Evolutionary conservation across 768 basidiomycete species (phyloP).

Genomic region (Leccinum ochraceum): DNA sequence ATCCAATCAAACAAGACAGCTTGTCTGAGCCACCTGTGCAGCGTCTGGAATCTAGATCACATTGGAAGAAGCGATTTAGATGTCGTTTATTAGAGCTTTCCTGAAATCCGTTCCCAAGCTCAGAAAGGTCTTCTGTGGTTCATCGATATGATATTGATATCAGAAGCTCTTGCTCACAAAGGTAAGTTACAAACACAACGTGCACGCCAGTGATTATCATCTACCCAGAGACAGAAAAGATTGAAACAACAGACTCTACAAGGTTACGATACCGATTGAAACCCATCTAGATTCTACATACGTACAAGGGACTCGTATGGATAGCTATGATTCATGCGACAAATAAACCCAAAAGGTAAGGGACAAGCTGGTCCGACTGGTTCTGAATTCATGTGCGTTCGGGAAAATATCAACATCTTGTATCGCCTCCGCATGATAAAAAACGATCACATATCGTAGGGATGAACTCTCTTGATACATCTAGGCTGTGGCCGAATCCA

Average conservation of each 20-base stretch:
- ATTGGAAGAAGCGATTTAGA: not conserved
- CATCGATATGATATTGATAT: not conserved
- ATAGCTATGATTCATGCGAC: not conserved
- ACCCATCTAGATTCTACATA: not conserved
- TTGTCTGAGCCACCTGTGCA: not conserved
- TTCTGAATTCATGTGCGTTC: not conserved
- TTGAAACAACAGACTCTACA: not conserved
- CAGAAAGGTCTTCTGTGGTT: not conserved
- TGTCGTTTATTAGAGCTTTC: not conserved
- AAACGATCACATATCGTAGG: conserved; percentile 2
- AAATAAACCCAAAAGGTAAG: not conserved
- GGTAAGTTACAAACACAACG: too few species aligned
- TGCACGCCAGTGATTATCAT: not conserved
- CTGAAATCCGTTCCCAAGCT: not conserved
- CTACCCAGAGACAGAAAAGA: too few species aligned
- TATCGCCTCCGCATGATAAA: not conserved
- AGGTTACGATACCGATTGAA: not conserved
- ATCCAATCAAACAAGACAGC: not conserved
- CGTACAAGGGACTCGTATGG: too few species aligned
- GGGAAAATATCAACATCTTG: not conserved
- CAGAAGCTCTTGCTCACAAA: too few species aligned
- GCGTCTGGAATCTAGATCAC: not conserved
- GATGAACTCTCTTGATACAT: conserved; percentile 16
- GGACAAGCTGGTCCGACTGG: not conserved
- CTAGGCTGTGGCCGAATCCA: conserved; percentile 27